Conservation (phyloP, 208 protist genomes). For the Porcisia deanei region DNA sequence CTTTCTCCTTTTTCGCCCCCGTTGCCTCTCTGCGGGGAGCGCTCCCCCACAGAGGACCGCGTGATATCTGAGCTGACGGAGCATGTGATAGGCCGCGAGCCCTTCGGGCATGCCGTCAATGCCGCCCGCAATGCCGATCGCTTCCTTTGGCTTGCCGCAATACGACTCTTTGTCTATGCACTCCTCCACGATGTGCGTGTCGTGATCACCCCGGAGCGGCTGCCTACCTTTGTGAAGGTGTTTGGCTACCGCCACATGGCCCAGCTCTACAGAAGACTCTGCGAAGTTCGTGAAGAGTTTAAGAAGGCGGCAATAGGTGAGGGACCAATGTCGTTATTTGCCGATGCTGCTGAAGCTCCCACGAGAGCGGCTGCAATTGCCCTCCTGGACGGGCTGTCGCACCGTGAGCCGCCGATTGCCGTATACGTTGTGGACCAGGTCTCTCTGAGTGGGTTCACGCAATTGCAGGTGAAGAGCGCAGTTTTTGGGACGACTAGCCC, state of each 20-base stretch:
- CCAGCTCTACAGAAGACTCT: conserved; percentile 15
- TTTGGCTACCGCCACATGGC: conserved; percentile 39
- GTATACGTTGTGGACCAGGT: conserved; percentile 41
- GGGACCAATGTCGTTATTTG: not conserved
- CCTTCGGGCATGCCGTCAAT: not conserved
- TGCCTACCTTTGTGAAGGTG: conserved; percentile 39
- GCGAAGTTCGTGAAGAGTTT: not conserved
- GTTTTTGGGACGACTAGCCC: not conserved
- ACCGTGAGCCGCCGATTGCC: conserved; percentile 11
- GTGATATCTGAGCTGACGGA: conserved; percentile 8
- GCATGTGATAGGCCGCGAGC: conserved; percentile 4
- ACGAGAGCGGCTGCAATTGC: not conserved
- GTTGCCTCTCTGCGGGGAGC: not conserved
- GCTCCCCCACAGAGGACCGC: conserved; percentile 6
- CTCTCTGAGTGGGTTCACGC: conserved; percentile 15
- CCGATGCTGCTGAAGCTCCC: not conserved
- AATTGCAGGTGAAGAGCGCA: conserved; percentile 9
- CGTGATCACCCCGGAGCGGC: conserved; percentile 56
- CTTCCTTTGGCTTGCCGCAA: conserved; percentile 27
- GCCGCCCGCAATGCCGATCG: not conserved
- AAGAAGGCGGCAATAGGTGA: not conserved
- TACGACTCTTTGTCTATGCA: conserved; percentile 49
- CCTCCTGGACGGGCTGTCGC: conserved; percentile 6
- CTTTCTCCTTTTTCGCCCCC: not conserved
- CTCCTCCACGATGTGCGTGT: conserved; percentile 37